A percentile compares a stretch with the other conserved stretches of the same genome.
These are phyloP conservation scores for Myxozyma sirexii DNA, from an alignment of 805 yeast genomes.

Conservation along the genomic window DNA sequence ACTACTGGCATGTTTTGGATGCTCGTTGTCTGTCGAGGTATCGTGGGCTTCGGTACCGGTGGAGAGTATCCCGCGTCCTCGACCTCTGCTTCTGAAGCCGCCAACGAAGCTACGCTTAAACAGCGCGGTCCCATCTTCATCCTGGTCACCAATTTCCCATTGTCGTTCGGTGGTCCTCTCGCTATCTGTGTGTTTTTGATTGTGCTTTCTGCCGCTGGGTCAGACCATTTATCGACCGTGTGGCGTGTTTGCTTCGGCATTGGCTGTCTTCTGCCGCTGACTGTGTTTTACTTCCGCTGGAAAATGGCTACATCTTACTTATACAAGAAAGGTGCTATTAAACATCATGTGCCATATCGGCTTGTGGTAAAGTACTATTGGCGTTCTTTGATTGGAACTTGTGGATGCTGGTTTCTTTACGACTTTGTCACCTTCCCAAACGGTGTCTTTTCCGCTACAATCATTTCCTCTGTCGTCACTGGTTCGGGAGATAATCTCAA, in stretches of 20 bases:
- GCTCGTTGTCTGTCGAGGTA: constrained; percentile 72
- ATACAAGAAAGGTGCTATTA: constrained; percentile 66
- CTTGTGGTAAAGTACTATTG: constrained; percentile 68
- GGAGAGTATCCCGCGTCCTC: constrained; percentile 76
- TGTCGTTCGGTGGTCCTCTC: constrained; percentile 79
- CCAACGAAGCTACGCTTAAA: constrained; percentile 61
- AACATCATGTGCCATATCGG: constrained; percentile 58
- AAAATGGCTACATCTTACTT: constrained; percentile 68
- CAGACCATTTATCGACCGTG: constrained; percentile 46
- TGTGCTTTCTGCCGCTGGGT: constrained; percentile 59
- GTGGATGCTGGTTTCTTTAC: constrained; percentile 77
- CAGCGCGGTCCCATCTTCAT: constrained; percentile 65
- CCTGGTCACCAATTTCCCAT: constrained; percentile 71
- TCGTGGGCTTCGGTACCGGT: constrained; percentile 78
- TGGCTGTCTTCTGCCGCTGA: constrained; percentile 68
- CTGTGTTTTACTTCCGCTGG: constrained; percentile 71
- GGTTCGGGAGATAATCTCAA: constrained; percentile 48
- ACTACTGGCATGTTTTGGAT: constrained; percentile 71
- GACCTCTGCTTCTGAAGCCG: constrained; percentile 70
- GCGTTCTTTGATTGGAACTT: constrained; percentile 67
- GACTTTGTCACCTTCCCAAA: constrained; percentile 83
- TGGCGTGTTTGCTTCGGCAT: constrained; percentile 71
- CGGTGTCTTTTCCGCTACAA: constrained; percentile 67
- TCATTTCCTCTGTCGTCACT: constrained; percentile 57
- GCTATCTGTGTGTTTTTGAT: constrained; percentile 68